Evolutionary conservation across 1,284 basidiomycete genomes (phyloP).

Genomic region (Trichosporon inkin): DNA sequence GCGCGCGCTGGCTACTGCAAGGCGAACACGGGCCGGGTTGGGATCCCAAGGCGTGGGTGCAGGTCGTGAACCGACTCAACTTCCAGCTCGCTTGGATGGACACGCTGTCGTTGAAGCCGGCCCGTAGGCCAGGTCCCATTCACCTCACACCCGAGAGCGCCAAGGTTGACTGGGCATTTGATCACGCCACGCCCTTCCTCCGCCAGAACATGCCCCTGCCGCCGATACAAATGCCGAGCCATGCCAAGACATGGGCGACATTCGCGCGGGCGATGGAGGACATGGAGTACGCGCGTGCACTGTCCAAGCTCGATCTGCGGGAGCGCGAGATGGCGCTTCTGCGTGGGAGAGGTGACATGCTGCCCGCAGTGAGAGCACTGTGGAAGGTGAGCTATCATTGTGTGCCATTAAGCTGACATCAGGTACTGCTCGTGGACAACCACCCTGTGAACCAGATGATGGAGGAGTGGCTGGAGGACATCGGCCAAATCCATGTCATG

Average conservation of each 20-base stretch:
- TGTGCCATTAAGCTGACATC: not conserved
- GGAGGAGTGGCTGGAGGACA: slow-evolving; percentile 23
- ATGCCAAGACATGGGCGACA: slow-evolving; percentile 57
- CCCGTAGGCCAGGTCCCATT: not conserved
- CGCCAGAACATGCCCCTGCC: slow-evolving; percentile 71
- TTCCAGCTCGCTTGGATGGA: not conserved
- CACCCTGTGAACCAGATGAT: slow-evolving; percentile 16
- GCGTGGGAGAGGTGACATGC: slow-evolving; percentile 6
- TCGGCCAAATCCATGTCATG: slow-evolving; percentile 13
- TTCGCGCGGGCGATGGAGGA: slow-evolving; percentile 42
- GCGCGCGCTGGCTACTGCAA: slow-evolving; percentile 52
- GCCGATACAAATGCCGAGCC: slow-evolving; percentile 56
- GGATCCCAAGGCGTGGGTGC: slow-evolving; percentile 6
- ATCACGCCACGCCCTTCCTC: slow-evolving; percentile 61
- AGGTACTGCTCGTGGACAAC: slow-evolving; percentile 11
- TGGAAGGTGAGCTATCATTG: slow-evolving; percentile 18
- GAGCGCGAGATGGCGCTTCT: slow-evolving; percentile 10
- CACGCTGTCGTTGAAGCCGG: not conserved
- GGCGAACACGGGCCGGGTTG: not conserved
- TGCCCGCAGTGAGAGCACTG: slow-evolving; percentile 23
- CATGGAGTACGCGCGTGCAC: not conserved
- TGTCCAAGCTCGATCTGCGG: not conserved
- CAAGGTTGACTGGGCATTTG: slow-evolving; percentile 42
- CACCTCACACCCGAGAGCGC: slow-evolving; percentile 1
- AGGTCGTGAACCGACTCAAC: slow-evolving; percentile 15